Percentiles rank a stretch among this genome's conserved stretches.
Evolutionary conservation across 306 rosid genomes (phyloP).

Genomic region (Acacia acuminata): DNA sequence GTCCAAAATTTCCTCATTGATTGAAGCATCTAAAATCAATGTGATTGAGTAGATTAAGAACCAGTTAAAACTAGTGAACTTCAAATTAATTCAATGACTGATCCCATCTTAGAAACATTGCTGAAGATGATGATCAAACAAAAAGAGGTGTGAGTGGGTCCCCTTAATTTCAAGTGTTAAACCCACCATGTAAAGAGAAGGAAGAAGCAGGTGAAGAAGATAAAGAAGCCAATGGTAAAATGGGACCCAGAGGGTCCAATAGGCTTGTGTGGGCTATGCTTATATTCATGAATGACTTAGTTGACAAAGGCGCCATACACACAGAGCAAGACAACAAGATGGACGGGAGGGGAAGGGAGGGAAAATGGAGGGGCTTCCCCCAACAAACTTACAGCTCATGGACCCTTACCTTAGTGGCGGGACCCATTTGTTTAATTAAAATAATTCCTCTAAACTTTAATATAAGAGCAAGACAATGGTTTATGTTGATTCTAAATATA

Average conservation of each 20-base stretch:
- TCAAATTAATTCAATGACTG: background rate
- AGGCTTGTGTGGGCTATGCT: background rate
- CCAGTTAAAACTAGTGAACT: background rate
- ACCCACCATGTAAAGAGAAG: background rate
- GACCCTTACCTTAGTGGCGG: background rate
- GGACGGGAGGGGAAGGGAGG: no score
- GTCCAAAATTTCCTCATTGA: background rate
- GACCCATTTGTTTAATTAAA: background rate
- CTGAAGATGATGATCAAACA: background rate
- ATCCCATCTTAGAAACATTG: background rate
- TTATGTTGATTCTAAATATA: no score
- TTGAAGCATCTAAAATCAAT: background rate
- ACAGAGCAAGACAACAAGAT: background rate
- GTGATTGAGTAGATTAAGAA: background rate
- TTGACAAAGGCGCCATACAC: background rate
- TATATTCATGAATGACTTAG: background rate
- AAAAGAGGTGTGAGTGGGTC: background rate
- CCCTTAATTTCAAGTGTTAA: background rate
- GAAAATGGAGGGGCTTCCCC: no score
- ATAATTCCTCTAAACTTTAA: no score
- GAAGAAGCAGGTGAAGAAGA: background rate
- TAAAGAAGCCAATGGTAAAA: background rate
- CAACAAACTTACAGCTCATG: no score
- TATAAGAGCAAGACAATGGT: no score
- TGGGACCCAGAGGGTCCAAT: conserved; percentile 24